Conservation (phyloP, 73 alveolate genomes). For the Paramecium octaurelia region DNA sequence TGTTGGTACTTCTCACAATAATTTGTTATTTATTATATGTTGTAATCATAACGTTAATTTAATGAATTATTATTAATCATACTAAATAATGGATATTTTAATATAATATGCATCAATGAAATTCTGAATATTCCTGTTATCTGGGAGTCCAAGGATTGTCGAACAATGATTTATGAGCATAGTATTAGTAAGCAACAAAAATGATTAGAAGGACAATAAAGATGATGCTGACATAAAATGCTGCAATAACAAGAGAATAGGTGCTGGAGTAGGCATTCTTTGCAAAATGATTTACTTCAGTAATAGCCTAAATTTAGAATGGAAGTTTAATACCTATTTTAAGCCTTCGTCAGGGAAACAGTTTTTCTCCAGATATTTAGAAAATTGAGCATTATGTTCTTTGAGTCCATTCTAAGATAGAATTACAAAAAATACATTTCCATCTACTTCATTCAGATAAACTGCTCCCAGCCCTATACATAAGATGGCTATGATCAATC, state of each 20-base stretch:
- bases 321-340: background rate
- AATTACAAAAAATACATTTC: background rate
- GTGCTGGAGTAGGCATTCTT: background rate
- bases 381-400: background rate
- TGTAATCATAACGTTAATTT: background rate
- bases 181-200: background rate
- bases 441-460: conserved; percentile 30
- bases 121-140: background rate
- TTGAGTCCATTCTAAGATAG: background rate
- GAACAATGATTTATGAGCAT: background rate
- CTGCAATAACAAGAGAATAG: background rate
- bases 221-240: background rate
- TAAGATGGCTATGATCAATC: background rate
- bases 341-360: conserved; percentile 22
- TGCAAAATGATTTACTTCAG: background rate
- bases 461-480: background rate
- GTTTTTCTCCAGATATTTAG: background rate
- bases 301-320: background rate
- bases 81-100: background rate
- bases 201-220: background rate
- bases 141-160: conserved; percentile 18
- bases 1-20: background rate
- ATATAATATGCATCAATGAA: background rate
- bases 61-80: background rate
- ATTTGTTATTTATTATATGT: background rate